Evolutionary conservation across 164 flowering plant species (phyloP), one percentile per base, ranked within the genome.

Genomic region (Stephania japonica): DNA sequence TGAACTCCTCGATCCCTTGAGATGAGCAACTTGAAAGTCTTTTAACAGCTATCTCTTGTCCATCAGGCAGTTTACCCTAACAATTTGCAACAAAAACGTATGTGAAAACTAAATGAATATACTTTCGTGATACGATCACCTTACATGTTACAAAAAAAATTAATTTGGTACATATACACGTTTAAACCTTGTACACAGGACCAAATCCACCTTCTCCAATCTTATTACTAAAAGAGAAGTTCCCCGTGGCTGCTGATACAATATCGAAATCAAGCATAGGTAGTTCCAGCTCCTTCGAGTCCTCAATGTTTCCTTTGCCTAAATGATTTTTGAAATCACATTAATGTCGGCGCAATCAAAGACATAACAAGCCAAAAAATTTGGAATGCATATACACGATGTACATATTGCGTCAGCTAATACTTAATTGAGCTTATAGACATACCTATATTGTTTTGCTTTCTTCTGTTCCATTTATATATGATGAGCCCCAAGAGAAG

Each of bases 161-260:
- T 18, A 50, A 50, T 50, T 10, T 12, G 19, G 61, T 53, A 4
- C 4, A 13, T 19, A 32, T 32, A 4, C 2, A 32, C 4, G 38
- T 32, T 2, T 32, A 32, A 50, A 87, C 91, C 86, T 81, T 84
- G 72, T 82, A 85, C 69, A 88, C 91, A 43, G 78, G 79, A 26
- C 85, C 85, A 73, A 83, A 83, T 7, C 85, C 83, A 12, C 83
- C 85, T 72, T 77, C 72, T 63, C 85, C 85, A 62, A 83, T 73
- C 70, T 78, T 75, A 32, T 80, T 80, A 23, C 38, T 18, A 2
- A 26, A 53, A 16, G 77, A 68, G 67, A 83, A 83, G 32, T 80
- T 73, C 42, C 78, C 56, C 0, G 83, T 83, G 3, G 79, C 80
- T 5, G 62, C 26, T 25, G 67, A 59, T 61, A 82, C 26, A 38